Evolutionary conservation across 2,329 filamentous ascomycete species (phyloP).

Genomic region (Aspergillus quadrilineatus): DNA sequence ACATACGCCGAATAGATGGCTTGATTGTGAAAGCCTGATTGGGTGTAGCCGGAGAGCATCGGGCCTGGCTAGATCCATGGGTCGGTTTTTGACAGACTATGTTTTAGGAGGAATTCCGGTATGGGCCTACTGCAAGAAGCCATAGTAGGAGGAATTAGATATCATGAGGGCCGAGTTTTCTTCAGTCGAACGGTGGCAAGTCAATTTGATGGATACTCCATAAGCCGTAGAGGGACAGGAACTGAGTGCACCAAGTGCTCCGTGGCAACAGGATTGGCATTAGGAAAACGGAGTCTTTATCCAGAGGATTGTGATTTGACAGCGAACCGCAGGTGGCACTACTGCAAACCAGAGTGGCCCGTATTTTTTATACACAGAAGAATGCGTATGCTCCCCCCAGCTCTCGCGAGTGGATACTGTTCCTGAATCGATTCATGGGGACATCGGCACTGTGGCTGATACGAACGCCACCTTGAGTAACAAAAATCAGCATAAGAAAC

Average conservation of each 20-base stretch:
- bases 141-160: neutral
- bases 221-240: neutral
- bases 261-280: too few relatives aligned
- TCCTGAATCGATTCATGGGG: neutral
- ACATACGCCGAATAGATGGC: slow-evolving; percentile 12
- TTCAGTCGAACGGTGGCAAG: neutral
- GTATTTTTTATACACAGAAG: too few relatives aligned
- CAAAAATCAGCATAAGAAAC: neutral
- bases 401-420: neutral
- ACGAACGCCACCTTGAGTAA: too few relatives aligned
- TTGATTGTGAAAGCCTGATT: slow-evolving; percentile 8
- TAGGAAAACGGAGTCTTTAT: too few relatives aligned
- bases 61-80: slow-evolving; percentile 9
- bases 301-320: too few relatives aligned
- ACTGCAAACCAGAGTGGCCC: too few relatives aligned
- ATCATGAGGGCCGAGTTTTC: neutral
- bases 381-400: too few relatives aligned
- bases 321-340: too few relatives aligned
- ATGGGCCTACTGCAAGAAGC: neutral
- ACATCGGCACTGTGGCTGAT: neutral
- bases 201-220: neutral
- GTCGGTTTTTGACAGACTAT: slow-evolving; percentile 8
- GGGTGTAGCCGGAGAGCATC: slow-evolving; percentile 4
- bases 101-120: neutral
- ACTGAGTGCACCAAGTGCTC: neutral